Evolutionary conservation across 352 stramenopile species (phyloP).

Genomic region (Hyphochytrium catenoides): DNA sequence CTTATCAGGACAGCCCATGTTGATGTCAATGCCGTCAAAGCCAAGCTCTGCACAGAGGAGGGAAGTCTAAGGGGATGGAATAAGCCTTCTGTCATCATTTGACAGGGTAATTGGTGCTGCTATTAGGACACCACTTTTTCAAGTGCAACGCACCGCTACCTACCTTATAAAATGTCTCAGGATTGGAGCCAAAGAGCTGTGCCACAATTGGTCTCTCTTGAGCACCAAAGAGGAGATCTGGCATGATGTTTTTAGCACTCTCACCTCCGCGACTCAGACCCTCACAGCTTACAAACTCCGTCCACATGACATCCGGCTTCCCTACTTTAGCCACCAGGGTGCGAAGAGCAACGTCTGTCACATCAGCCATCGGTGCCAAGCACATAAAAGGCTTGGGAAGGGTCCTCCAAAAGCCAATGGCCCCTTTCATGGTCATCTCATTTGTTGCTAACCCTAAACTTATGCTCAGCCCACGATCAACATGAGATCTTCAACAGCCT

Average conservation of each 20-base stretch:
- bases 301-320: conserved; percentile 56
- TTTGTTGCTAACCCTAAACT: too few relatives aligned
- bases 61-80: too few relatives aligned
- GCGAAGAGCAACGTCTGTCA: conserved; percentile 43
- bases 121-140: too few relatives aligned
- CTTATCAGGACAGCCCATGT: conserved; percentile 48
- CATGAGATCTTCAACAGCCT: too few relatives aligned
- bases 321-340: conserved; percentile 37
- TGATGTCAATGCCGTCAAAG: conserved; percentile 61
- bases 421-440: too few relatives aligned
- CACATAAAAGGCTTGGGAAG: conserved; percentile 39
- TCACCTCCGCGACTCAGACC: conserved; percentile 28
- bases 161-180: conserved; percentile 54
- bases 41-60: conserved; percentile 41
- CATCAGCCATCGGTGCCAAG: conserved; percentile 55
- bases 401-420: conserved; percentile 30
- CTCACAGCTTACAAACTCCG: conserved; percentile 58
- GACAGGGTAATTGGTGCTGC: too few relatives aligned
- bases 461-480: too few relatives aligned
- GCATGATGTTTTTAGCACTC: conserved; percentile 62
- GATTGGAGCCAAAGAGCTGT: conserved; percentile 60
- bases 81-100: too few relatives aligned
- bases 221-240: conserved; percentile 35
- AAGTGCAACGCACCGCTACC: too few relatives aligned
- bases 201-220: conserved; percentile 40